Evolutionary conservation across 139 green algal genomes (phyloP), one percentile per base, ranked within the genome.

Genomic region (Coelastrella sp.): DNA sequence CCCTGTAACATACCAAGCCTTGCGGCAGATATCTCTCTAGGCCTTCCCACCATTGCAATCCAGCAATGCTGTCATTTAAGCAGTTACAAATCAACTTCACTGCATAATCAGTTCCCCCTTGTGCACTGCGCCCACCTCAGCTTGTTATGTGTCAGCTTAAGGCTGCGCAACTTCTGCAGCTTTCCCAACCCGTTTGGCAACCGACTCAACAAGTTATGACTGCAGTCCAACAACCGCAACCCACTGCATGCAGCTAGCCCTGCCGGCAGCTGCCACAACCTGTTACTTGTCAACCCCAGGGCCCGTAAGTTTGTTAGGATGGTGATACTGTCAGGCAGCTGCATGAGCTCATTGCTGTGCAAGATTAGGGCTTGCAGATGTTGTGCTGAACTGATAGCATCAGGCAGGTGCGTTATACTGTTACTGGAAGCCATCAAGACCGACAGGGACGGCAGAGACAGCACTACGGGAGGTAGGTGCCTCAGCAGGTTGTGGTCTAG

Each of bases 401-500:
- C 80, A 56, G 89, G 86, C 78, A 95, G 87, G 58, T 75, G 81
- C 0, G 73, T 88, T 14, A 95, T 92, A 20, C 59, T 65, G 80
- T 94, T 94, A 84, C 17, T 73, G 4, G 83, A 93, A 16, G 91
- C 91, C 92, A 93, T 93, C 14, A 94, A 74, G 60, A 95, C 93
- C 32, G 87, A 71, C 58, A 95, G 83, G 5, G 10, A 5, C 5
- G 92, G 93, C 68, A 95, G 83, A 2, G 76, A 16, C 3, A 91
- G 58, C 47, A 93, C 56, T 68, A 94, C 78, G 20, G 47, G 54
- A 32, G 91, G 93, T 75, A 94, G 59, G 56, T 47, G 13, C 7
- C 16, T 20, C 80, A 94, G 81, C 5, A 60, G 23, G 88, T 96
- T 95, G 92, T 92, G 85, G 88, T 96, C 94, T 16, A 96, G 88